Percentiles rank a stretch among this genome's conserved stretches.
Evolutionary conservation across 495 filamentous ascomycete species (phyloP).

Genomic region (Aspergillus homomorphus): DNA sequence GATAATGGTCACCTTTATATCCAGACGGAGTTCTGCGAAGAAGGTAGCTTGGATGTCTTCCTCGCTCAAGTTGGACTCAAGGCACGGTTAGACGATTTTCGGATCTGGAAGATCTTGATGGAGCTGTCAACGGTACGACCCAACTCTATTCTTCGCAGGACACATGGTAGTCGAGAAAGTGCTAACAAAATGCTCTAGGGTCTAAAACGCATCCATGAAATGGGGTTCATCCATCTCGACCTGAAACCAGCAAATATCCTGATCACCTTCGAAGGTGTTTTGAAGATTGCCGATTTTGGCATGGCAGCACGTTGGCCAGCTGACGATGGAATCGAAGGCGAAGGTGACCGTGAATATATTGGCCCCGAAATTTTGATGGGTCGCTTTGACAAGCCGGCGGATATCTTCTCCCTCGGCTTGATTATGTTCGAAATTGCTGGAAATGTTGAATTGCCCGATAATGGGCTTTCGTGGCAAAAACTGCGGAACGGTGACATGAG

Average conservation of each 20-base stretch:
- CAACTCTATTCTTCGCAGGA: not conserved
- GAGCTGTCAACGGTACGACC: slow-evolving; percentile 67
- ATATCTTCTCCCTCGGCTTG: slow-evolving; percentile 89
- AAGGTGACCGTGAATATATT: slow-evolving; percentile 95
- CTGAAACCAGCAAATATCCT: slow-evolving; percentile 94
- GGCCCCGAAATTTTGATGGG: slow-evolving; percentile 85
- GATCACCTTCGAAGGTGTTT: slow-evolving; percentile 81
- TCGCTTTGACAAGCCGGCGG: slow-evolving; percentile 81
- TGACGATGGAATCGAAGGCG: slow-evolving; percentile 71
- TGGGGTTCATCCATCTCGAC: slow-evolving; percentile 88
- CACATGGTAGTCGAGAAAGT: slow-evolving; percentile 3
- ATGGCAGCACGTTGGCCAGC: slow-evolving; percentile 82
- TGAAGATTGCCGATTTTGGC: slow-evolving; percentile 97
- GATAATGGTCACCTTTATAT: slow-evolving; percentile 80
- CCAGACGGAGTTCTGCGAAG: slow-evolving; percentile 93
- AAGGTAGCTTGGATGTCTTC: slow-evolving; percentile 84
- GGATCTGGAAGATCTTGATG: slow-evolving; percentile 95
- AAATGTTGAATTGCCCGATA: slow-evolving; percentile 87
- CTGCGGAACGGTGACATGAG: slow-evolving; percentile 83
- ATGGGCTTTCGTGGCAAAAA: slow-evolving; percentile 83
- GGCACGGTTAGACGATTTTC: slow-evolving; percentile 89
- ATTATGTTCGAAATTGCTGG: slow-evolving; percentile 92
- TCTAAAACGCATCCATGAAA: slow-evolving; percentile 80
- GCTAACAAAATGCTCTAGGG: slow-evolving; percentile 59
- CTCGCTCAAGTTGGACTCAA: slow-evolving; percentile 72